Evolutionary conservation across 139 green algal genomes (phyloP), one percentile per base, ranked within the genome.

Genomic region (Chlorella sp.): DNA sequence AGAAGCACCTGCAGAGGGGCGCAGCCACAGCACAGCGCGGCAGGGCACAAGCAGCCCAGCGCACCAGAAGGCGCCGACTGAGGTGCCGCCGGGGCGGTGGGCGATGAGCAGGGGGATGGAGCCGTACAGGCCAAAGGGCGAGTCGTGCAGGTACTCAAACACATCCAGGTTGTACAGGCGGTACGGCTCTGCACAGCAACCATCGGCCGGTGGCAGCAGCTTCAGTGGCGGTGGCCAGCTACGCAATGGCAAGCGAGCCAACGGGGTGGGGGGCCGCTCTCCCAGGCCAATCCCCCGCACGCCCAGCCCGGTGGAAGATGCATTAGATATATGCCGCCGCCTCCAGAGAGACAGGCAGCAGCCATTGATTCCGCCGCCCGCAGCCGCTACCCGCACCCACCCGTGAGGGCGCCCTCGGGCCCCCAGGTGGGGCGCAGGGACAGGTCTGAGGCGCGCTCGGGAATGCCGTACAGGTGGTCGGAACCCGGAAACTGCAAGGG

Each of bases 121-220:
- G 34, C 98, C 98, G 84, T 99, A 99, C 80, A 99, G 93, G 11
- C 98, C 95, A 90, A 99, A 99, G 17, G 95, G 93, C 4, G 93
- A 96, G 63, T 98, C 91, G 18, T 92, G 57, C 34, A 94, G 70
- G 88, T 99, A 99, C 91, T 99, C 97, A 91, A 99, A 99, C 73
- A 99, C 98, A 87, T 99, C 98, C 85, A 99, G 90, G 89, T 99
- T 99, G 94, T 99, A 99, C 80, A 99, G 89, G 36, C 98, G 91
- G 93, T 99, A 99, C 32, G 98, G 98, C 79, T 99, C 97, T 82
- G 76, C 12, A 20, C n/a, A n/a, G n/a, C n/a, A n/a, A n/a, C n/a
- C n/a, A n/a, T n/a, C n/a, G n/a, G n/a, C n/a, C n/a, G n/a, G n/a
- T n/a, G n/a, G n/a, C n/a, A n/a, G n/a, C n/a, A n/a, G n/a, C n/a